Percentiles rank a stretch among this genome's conserved stretches.
phyloP scores from a whole-genome alignment of 2,329 filamentous ascomycete species.

The Tolypocladium guangdongense region DNA sequence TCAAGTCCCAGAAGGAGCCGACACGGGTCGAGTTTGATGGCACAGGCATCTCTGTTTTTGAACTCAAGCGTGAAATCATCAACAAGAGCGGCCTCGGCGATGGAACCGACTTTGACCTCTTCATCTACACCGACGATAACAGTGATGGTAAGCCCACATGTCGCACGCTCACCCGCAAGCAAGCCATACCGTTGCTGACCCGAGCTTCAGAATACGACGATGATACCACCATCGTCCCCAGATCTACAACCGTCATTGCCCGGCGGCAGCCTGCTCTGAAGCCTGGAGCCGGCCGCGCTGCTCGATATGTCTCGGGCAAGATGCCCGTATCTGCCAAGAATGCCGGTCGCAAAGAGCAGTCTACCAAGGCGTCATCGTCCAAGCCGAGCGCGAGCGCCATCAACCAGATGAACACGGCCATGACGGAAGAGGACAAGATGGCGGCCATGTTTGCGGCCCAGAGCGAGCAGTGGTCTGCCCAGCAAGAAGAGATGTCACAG shows the following conservation, averaged over 20 bases:
- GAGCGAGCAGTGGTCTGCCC: slow-evolving; percentile 83
- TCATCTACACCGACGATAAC: slow-evolving; percentile 86
- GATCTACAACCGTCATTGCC: slow-evolving; percentile 88
- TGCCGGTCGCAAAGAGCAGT: slow-evolving; percentile 53
- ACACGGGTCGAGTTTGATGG: slow-evolving; percentile 94
- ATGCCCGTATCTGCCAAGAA: slow-evolving; percentile 86
- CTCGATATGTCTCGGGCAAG: slow-evolving; percentile 91
- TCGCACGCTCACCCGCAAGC: not conserved
- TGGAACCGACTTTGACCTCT: slow-evolving; percentile 90
- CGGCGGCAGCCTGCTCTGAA: slow-evolving; percentile 74
- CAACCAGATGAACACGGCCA: slow-evolving; percentile 60
- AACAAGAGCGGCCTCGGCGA: slow-evolving; percentile 86
- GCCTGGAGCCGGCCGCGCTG: slow-evolving; percentile 79
- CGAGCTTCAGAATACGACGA: slow-evolving; percentile 73
- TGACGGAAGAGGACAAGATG: slow-evolving; percentile 91
- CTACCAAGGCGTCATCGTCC: slow-evolving; percentile 43
- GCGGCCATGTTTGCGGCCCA: slow-evolving; percentile 85
- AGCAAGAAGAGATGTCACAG: slow-evolving; percentile 89
- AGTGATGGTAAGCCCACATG: slow-evolving; percentile 59
- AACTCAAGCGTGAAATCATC: slow-evolving; percentile 98
- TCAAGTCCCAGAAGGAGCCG: slow-evolving; percentile 96
- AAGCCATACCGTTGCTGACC: slow-evolving; percentile 14
- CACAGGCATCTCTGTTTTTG: slow-evolving; percentile 95
- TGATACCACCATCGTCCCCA: slow-evolving; percentile 93
- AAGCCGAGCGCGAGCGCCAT: slow-evolving; percentile 49